Evolutionary conservation across 192 early-diverging fungal species (phyloP).

Genomic region (Coemansia sp.): DNA sequence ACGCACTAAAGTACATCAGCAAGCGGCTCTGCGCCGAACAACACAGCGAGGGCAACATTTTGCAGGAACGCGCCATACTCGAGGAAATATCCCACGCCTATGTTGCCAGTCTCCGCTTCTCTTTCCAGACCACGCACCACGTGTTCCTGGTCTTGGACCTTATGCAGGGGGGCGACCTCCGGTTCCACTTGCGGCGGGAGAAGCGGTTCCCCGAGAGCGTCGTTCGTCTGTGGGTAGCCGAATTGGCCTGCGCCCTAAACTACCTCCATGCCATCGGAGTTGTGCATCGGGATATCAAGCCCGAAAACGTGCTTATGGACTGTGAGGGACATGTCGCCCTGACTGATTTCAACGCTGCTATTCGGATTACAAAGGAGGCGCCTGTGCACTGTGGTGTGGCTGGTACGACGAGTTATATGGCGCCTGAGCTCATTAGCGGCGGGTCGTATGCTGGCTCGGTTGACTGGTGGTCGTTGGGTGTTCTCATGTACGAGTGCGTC

Average conservation of each 20-base stretch:
- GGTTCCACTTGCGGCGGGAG: slow-evolving; percentile 57
- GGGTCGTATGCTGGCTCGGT: slow-evolving; percentile 68
- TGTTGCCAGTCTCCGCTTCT: slow-evolving; percentile 80
- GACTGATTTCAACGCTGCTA: slow-evolving; percentile 90
- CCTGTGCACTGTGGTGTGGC: neutral
- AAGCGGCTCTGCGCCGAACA: slow-evolving; percentile 80
- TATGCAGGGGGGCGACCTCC: slow-evolving; percentile 87
- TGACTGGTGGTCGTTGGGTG: slow-evolving; percentile 93
- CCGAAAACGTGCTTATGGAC: slow-evolving; percentile 76
- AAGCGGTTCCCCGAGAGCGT: slow-evolving; percentile 62
- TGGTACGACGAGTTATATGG: slow-evolving; percentile 79
- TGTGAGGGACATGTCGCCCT: slow-evolving; percentile 77
- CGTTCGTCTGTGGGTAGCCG: slow-evolving; percentile 82
- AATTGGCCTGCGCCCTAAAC: slow-evolving; percentile 74
- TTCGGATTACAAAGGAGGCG: slow-evolving; percentile 57
- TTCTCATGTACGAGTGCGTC: slow-evolving; percentile 83
- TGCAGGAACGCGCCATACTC: slow-evolving; percentile 79
- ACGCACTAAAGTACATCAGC: slow-evolving; percentile 92
- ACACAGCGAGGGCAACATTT: slow-evolving; percentile 72
- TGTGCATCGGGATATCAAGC: slow-evolving; percentile 86
- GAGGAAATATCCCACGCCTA: slow-evolving; percentile 80
- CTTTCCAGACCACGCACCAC: slow-evolving; percentile 91
- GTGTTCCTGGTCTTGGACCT: slow-evolving; percentile 88
- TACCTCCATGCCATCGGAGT: slow-evolving; percentile 79
- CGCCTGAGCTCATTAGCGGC: slow-evolving; percentile 60